phyloP scores from a whole-genome alignment of 768 basidiomycete genomes.

The Suillus sp. region DNA sequence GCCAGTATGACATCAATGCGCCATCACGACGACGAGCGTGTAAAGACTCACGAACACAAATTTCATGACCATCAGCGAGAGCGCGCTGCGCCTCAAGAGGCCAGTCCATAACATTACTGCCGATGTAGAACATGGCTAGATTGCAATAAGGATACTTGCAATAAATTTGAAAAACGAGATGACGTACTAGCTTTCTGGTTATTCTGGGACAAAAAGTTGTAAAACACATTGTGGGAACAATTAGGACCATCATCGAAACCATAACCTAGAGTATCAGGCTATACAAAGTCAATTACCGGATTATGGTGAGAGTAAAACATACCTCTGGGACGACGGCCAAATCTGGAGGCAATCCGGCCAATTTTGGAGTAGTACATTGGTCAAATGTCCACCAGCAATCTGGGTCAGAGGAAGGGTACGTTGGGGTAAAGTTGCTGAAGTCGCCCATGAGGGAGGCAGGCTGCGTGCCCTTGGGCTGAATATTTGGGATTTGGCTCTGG shows the following conservation, averaged over 20 bases:
- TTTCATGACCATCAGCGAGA: slow-evolving; percentile 57
- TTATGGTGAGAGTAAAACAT: neutral
- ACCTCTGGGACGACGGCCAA: slow-evolving; percentile 52
- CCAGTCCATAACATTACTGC: slow-evolving; percentile 58
- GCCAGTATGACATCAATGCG: neutral
- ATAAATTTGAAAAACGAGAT: neutral
- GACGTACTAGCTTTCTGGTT: slow-evolving; percentile 63
- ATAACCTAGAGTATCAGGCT: slow-evolving; percentile 60
- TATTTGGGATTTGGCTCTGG: slow-evolving; percentile 46
- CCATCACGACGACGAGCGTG: neutral
- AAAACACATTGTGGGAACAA: slow-evolving; percentile 65
- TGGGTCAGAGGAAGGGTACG: slow-evolving; percentile 44
- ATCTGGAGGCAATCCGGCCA: slow-evolving; percentile 44
- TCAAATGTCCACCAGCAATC: slow-evolving; percentile 48
- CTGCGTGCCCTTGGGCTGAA: slow-evolving; percentile 39
- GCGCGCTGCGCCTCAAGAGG: slow-evolving; percentile 58
- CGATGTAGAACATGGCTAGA: slow-evolving; percentile 63
- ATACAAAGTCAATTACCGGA: too few species aligned
- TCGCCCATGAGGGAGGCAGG: slow-evolving; percentile 30
- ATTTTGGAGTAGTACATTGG: slow-evolving; percentile 52
- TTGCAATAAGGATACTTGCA: slow-evolving; percentile 1
- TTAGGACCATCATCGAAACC: slow-evolving; percentile 69
- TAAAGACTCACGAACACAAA: slow-evolving; percentile 57
- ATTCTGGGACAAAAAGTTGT: slow-evolving; percentile 51
- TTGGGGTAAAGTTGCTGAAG: slow-evolving; percentile 33